Percentiles rank a stretch among this genome's conserved stretches.
Evolutionary conservation across 306 rosid species (phyloP).

Genomic region (Sophora flavescens): DNA sequence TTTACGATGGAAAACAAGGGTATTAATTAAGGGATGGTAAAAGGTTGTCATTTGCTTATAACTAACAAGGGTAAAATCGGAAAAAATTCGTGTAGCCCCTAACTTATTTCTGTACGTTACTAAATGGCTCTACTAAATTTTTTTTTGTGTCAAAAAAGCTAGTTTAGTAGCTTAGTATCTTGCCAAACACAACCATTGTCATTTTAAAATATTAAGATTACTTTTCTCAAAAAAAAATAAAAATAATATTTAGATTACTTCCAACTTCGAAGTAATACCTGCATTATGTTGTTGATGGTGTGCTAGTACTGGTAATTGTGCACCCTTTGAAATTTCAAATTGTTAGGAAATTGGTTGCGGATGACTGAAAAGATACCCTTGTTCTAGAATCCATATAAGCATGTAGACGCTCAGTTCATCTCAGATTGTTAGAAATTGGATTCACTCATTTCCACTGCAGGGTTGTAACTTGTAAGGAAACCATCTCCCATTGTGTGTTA

Average conservation of each 20-base stretch:
- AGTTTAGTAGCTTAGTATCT: too few species aligned
- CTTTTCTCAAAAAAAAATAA: too few species aligned
- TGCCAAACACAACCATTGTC: too few species aligned
- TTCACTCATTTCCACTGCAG: constrained; percentile 13
- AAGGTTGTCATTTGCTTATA: too few species aligned
- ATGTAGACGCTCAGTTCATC: constrained; percentile 20
- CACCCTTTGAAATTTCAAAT: background rate
- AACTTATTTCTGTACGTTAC: too few species aligned
- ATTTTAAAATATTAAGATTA: background rate
- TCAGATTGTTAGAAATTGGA: constrained; percentile 22
- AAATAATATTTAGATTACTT: constrained; percentile 26
- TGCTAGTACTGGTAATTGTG: background rate
- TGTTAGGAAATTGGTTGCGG: background rate
- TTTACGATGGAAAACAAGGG: too few species aligned
- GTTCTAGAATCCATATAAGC: constrained; percentile 16
- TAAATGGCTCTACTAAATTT: too few species aligned
- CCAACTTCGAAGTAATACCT: background rate
- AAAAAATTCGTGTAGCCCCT: too few species aligned
- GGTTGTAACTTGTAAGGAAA: background rate
- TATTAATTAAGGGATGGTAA: too few species aligned
- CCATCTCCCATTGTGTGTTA: background rate
- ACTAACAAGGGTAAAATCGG: too few species aligned
- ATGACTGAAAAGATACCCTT: constrained; percentile 12
- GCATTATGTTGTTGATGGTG: constrained; percentile 22
- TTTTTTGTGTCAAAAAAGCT: too few species aligned